Base-by-base conservation (phyloP, 805 yeast species). In the Cyberlindnera bimundalis region DNA sequence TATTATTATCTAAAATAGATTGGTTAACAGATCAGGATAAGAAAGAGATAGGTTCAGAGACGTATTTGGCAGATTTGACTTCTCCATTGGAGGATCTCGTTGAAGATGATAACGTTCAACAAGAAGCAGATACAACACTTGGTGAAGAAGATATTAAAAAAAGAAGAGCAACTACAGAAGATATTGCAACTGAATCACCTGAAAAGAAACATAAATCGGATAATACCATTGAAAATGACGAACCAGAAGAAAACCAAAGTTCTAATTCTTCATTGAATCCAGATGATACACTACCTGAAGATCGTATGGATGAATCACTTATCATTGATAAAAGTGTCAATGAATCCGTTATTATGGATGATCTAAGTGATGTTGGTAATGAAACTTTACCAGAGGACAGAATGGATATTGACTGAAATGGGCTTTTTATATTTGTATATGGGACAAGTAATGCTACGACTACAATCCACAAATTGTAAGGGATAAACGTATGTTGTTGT, bases 21-120 rank as follows among this genome's bases (percentile, higher is more conserved):
- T 57, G 61, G 61, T 35, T 57, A 5, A 54, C 56, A 1, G 47
- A 48, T 11, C 51, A 44, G 1, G 56, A 55, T 30, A 20, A 47
- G 9, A 36, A 37, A 23, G 57, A 49, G 31, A 41, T 57, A 13
- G 43, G 46, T 19, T 41, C 50, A n/a, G 55, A 48, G 3, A 18
- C 29, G 1, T 57, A 56, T 31, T n/a, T 52, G 9, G 27, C 43
- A 1, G 51, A 40, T 14, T 48, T 49, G n/a, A 32, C 38, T 7
- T 30, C 45, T 12, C 30, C 37, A 14, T 29, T 37, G 3, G 48
- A 42, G 6, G 32, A 37, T 10, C 27, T 25, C 13, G 31, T 12
- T 12, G 34, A 16, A 8, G 39, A 25, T 9, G 28, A 38, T n/a
- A n/a, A n/a, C n/a, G n/a, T n/a, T 7, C 42, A 38, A 6, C 24